These are phyloP conservation scores for Telopea speciosissima DNA, from an alignment of 177 flowering plant genomes.

Conservation along the genomic window DNA sequence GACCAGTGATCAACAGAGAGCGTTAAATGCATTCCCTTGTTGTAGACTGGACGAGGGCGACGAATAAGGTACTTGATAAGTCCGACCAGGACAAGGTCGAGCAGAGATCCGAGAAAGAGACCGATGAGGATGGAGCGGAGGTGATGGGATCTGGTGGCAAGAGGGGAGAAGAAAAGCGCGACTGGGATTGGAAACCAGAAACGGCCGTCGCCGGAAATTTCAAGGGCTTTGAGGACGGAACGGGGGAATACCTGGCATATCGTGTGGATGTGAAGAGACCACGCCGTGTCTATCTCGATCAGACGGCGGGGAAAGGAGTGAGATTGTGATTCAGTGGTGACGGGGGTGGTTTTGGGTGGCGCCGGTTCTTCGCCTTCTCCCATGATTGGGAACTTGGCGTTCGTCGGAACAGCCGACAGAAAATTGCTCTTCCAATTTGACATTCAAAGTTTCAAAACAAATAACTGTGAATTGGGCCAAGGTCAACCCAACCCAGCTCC, in stretches of 20 bases:
- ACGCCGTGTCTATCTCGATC: constrained; percentile 38
- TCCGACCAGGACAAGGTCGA: constrained; percentile 64
- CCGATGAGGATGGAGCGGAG: constrained; percentile 30
- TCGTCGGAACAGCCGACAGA: not conserved
- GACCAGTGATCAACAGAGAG: constrained; percentile 83
- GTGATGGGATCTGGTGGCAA: constrained; percentile 18
- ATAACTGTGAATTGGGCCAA: no score
- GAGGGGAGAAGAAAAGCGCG: constrained; percentile 35
- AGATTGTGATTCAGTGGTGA: not conserved
- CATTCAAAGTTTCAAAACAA: no score
- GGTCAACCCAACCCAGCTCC: no score
- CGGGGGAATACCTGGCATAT: constrained; percentile 43
- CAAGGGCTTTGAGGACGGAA: constrained; percentile 46
- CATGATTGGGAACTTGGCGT: not conserved
- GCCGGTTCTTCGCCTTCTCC: not conserved
- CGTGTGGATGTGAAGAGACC: constrained; percentile 54
- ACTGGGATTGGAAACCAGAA: constrained; percentile 58
- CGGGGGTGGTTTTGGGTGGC: not conserved
- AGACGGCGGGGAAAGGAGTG: constrained; percentile 30
- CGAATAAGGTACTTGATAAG: constrained; percentile 46
- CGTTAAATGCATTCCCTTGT: constrained; percentile 49
- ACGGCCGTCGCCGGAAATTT: constrained; percentile 81
- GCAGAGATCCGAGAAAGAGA: constrained; percentile 53
- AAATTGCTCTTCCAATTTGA: not conserved
- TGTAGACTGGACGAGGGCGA: constrained; percentile 78